Percentiles rank a stretch among this genome's conserved stretches.
Conservation (phyloP, 129 eudicot genomes). For the Ambrosia artemisiifolia region DNA sequence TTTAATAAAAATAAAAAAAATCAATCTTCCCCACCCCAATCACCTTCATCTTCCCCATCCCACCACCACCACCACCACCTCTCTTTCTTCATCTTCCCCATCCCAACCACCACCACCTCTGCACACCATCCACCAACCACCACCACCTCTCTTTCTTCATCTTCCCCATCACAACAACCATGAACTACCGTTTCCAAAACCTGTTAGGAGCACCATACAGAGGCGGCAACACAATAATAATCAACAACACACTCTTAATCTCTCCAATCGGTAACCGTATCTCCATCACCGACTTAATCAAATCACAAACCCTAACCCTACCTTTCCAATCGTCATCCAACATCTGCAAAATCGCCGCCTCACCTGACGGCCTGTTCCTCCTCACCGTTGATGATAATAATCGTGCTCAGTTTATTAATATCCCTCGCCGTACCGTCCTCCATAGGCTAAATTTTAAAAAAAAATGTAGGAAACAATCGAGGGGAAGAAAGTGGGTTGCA, state of each 20-base stretch:
- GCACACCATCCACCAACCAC: too few relatives aligned
- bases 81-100: too few relatives aligned
- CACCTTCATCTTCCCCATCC: too few relatives aligned
- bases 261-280: constrained; percentile 88
- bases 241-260: constrained; percentile 48
- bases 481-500: constrained; percentile 70
- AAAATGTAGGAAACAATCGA: constrained; percentile 76
- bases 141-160: too few relatives aligned
- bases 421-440: constrained; percentile 73
- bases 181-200: constrained; percentile 87
- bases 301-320: constrained; percentile 71
- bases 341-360: constrained; percentile 69
- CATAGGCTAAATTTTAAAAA: constrained; percentile 78
- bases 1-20: too few relatives aligned
- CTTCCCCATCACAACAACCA: constrained; percentile 32
- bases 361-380: constrained; percentile 79
- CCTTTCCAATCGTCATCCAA: constrained; percentile 80
- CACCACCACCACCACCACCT: too few relatives aligned
- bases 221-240: constrained; percentile 68
- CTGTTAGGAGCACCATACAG: constrained; percentile 97
- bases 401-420: constrained; percentile 70
- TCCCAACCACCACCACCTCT: too few relatives aligned
- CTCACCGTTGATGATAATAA: constrained; percentile 72
- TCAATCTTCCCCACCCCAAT: too few relatives aligned
- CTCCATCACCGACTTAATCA: constrained; percentile 80